Evolutionary conservation across 768 basidiomycete species (phyloP), one percentile per base, ranked within the genome.

Genomic region (Pisolithus marmoratus): DNA sequence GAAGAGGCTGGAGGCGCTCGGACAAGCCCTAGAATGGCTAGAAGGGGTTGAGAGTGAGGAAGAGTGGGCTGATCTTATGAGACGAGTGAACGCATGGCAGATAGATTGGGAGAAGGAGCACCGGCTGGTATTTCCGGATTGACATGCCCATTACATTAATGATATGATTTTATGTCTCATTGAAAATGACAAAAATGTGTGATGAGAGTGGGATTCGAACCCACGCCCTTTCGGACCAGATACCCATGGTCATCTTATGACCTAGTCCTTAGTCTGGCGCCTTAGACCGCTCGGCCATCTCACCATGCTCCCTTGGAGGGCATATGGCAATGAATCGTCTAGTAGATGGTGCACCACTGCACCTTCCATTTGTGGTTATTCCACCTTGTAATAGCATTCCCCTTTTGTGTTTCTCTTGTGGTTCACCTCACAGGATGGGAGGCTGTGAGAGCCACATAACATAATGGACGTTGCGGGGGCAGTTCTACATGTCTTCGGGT

Each of bases 271-370:
- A 83, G 82, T 86, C 84, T 87, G 82, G 83, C 85, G 84, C 85
- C 85, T 86, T 85, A 83, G 84, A 86, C 84, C 84, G 83, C 84
- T 87, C 85, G 84, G 85, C 84, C 84, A 87, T 85, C 82, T 84
- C 80, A 44, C 46, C 46, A 6, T 45, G 26, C 11, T n/a, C 1
- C 8, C 38, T 22, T 9, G 2, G 8, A 3, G n/a, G 20, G 11
- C 3, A 12, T 4, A 20, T 5, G n/a, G 4, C 20, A 15, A 5
- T 23, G 22, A 22, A 5, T 14, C 14, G 12, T 14, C 34, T 14
- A 14, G 31, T 12, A 5, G 2, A 2, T 1, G 31, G 11, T 34
- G 26, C 5, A 27, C 26, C 26, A 27, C 26, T 5, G 26, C 11
- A 15, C 37, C 37, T 38, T 14, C 37, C n/a, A 11, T 11, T 19